These are phyloP conservation scores for Phytomonas francai DNA, from an alignment of 208 protist species.

Conservation along the genomic window DNA sequence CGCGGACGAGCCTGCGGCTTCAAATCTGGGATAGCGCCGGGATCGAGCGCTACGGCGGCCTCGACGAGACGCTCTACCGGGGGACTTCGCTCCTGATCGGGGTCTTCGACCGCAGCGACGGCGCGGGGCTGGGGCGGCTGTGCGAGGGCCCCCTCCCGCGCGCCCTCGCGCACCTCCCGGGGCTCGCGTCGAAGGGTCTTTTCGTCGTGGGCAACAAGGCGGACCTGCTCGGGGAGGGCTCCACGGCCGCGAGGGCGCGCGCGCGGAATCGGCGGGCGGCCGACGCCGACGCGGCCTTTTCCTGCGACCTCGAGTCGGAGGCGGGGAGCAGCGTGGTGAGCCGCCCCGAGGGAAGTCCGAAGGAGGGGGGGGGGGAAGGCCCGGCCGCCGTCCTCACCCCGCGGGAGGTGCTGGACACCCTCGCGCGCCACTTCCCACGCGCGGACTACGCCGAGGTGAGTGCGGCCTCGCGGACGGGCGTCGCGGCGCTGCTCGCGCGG, in stretches of 20 bases:
- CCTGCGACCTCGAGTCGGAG: conserved; percentile 8
- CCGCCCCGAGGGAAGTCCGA: conserved; percentile 3
- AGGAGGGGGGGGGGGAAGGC: neutral
- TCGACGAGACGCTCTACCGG: conserved; percentile 65
- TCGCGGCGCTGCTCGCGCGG: conserved; percentile 20
- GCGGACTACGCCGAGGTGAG: conserved; percentile 49
- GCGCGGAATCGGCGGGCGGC: conserved; percentile 10
- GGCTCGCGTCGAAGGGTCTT: conserved; percentile 29
- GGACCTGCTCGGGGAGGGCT: conserved; percentile 21
- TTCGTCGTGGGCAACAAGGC: conserved; percentile 54
- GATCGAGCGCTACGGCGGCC: conserved; percentile 94
- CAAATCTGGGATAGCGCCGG: conserved; percentile 82
- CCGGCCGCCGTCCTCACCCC: neutral
- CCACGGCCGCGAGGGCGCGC: conserved; percentile 6
- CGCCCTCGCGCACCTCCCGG: conserved; percentile 21
- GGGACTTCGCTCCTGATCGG: conserved; percentile 92
- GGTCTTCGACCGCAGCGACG: conserved; percentile 95
- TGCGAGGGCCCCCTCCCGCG: conserved; percentile 24
- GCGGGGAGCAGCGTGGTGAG: too few relatives aligned
- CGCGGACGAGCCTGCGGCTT: conserved; percentile 32
- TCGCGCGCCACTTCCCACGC: neutral
- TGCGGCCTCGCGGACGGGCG: conserved; percentile 18
- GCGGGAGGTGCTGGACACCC: neutral
- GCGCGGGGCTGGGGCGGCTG: conserved; percentile 65
- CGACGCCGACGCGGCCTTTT: conserved; percentile 20